These are phyloP conservation scores for Neofusicoccum parvum DNA, from an alignment of 2,329 filamentous ascomycete genomes.

Conservation along the genomic window DNA sequence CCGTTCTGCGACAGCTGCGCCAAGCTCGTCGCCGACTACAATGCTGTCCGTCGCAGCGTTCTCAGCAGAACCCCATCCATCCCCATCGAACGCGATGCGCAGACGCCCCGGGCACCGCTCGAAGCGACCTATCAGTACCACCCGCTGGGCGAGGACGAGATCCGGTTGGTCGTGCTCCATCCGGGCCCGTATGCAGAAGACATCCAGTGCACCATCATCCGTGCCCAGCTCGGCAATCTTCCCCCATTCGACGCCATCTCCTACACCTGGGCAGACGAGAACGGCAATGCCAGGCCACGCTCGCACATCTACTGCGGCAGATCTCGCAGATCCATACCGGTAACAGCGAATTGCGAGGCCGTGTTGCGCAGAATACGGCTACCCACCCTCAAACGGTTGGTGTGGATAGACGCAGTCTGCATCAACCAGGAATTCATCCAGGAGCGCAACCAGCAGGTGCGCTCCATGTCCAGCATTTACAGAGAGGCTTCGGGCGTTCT, in stretches of 20 bases:
- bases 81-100: no score
- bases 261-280: constrained; percentile 1
- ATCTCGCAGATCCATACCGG: neutral
- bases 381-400: neutral
- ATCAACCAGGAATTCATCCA: neutral
- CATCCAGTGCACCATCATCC: neutral
- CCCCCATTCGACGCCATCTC: neutral
- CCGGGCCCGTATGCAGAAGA: neutral
- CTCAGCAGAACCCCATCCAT: no score
- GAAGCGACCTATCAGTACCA: neutral
- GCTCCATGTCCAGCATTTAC: neutral
- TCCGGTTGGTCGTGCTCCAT: neutral
- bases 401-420: constrained; percentile 5
- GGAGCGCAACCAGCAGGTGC: constrained; percentile 6
- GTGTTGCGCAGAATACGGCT: neutral
- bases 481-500: neutral
- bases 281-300: neutral
- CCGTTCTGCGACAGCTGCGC: no score
- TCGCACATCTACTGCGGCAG: neutral
- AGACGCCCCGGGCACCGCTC: no score
- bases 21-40: no score
- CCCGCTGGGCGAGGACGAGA: neutral
- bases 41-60: no score
- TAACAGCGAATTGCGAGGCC: neutral
- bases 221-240: neutral